These are phyloP conservation scores for Colletotrichum eleusines DNA, from an alignment of 2,329 filamentous ascomycete species.

Conservation along the genomic window DNA sequence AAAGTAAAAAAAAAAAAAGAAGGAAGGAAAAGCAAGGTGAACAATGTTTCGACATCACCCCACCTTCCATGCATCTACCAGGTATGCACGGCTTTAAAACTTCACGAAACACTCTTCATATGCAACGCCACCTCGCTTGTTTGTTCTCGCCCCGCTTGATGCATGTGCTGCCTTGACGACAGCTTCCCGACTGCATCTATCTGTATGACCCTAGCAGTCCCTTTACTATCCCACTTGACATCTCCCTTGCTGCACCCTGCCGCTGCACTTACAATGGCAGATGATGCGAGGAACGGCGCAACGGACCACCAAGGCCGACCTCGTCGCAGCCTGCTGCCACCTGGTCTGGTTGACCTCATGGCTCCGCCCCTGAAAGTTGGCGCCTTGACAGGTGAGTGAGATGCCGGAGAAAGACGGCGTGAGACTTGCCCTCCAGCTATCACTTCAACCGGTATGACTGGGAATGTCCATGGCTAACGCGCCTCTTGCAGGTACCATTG, in stretches of 20 bases:
- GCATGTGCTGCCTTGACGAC: slow-evolving; percentile 25
- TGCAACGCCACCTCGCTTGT: slow-evolving; percentile 20
- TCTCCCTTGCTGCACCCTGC: slow-evolving; percentile 10
- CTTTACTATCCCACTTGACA: neutral
- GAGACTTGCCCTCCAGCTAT: neutral
- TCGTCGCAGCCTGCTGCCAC: slow-evolving; percentile 55
- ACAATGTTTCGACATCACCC: slow-evolving; percentile 12
- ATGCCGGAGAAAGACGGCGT: neutral
- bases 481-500: slow-evolving; percentile 64
- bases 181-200: slow-evolving; percentile 26
- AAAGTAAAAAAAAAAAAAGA: neutral
- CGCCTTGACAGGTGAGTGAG: slow-evolving; percentile 64
- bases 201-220: neutral
- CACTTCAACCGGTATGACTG: neutral
- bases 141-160: slow-evolving; percentile 17
- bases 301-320: slow-evolving; percentile 36
- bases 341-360: slow-evolving; percentile 59
- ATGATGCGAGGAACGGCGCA: slow-evolving; percentile 23
- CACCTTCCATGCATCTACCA: slow-evolving; percentile 32
- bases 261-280: slow-evolving; percentile 42
- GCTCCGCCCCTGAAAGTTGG: slow-evolving; percentile 70
- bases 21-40: neutral
- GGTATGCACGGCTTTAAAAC: slow-evolving; percentile 17
- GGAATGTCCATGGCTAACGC: slow-evolving; percentile 36
- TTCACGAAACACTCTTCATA: slow-evolving; percentile 30